Conservation (phyloP, 2,329 filamentous ascomycete genomes). For the Sporothrix variecibatus region DNA sequence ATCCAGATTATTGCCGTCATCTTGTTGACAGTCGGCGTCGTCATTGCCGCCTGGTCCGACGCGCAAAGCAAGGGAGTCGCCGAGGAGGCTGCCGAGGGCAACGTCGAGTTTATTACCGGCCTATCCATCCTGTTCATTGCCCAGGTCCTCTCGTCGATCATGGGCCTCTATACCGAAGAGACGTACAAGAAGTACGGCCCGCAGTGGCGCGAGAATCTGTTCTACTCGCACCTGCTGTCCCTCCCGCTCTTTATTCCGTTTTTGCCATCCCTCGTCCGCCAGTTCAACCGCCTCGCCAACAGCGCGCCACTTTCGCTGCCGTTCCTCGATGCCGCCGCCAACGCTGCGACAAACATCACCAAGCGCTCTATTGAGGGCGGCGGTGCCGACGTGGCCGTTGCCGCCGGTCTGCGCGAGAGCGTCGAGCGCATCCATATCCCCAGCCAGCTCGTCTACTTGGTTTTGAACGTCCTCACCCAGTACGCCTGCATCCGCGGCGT, state of each 20-base stretch:
- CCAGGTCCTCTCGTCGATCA: conserved; percentile 86
- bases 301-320: conserved; percentile 63
- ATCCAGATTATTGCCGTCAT: conserved; percentile 80
- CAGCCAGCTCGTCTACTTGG: conserved; percentile 69
- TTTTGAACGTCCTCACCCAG: conserved; percentile 82
- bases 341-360: not conserved
- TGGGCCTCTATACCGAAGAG: conserved; percentile 92
- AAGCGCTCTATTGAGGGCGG: not conserved
- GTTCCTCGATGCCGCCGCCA: conserved; percentile 30
- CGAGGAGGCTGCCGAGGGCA: conserved; percentile 35
- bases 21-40: conserved; percentile 81
- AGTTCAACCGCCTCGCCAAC: conserved; percentile 63
- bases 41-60: conserved; percentile 87
- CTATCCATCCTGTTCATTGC: conserved; percentile 82
- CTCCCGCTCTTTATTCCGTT: conserved; percentile 77
- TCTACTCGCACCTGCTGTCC: conserved; percentile 79
- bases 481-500: conserved; percentile 95
- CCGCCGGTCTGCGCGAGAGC: conserved; percentile 43
- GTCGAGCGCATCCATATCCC: conserved; percentile 54
- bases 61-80: conserved; percentile 72
- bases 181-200: conserved; percentile 84
- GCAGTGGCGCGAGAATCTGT: conserved; percentile 93
- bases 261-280: conserved; percentile 62
- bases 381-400: conserved; percentile 34
- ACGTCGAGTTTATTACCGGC: conserved; percentile 61